Conservation (phyloP, 345 rosid species). For the Pelargonium nanum region DNA sequence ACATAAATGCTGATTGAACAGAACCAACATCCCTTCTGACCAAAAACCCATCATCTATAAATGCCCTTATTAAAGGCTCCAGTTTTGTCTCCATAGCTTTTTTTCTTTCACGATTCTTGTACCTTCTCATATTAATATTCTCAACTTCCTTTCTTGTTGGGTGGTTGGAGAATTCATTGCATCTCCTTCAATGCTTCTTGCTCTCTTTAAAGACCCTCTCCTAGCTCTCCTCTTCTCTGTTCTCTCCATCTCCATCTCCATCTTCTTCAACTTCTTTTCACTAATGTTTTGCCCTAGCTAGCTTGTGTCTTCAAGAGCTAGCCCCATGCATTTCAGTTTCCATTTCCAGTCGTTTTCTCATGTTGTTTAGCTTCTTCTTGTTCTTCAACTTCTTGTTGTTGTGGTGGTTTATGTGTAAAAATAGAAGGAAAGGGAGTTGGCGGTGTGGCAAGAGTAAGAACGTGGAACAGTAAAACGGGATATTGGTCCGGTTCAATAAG, state of each 20-base stretch:
- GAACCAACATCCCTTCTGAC: slow-evolving; percentile 27
- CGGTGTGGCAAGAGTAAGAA: background rate
- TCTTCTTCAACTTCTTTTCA: background rate
- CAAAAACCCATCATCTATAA: slow-evolving; percentile 13
- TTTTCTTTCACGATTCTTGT: slow-evolving; percentile 25
- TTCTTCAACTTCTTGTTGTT: background rate
- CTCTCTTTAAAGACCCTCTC: slow-evolving; percentile 3
- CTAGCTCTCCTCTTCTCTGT: background rate
- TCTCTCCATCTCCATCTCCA: slow-evolving; percentile 2
- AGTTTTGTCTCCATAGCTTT: slow-evolving; percentile 20
- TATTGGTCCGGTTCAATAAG: slow-evolving; percentile 67
- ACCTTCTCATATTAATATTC: slow-evolving; percentile 23
- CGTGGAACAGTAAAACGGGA: slow-evolving; percentile 21
- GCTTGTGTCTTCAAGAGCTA: background rate
- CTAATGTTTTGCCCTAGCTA: background rate
- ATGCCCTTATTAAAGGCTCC: slow-evolving; percentile 28
- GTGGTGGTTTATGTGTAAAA: background rate
- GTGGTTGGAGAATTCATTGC: slow-evolving; percentile 39
- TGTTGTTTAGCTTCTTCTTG: too few relatives aligned
- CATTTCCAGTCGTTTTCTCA: background rate
- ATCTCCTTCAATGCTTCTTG: slow-evolving; percentile 21
- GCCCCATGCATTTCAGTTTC: background rate
- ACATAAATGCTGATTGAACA: slow-evolving; percentile 19
- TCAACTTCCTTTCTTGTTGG: slow-evolving; percentile 30
- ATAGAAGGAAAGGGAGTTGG: too few relatives aligned